Base-by-base conservation (phyloP, 2,329 filamentous ascomycete species). In the Geoglossum cookeanum region DNA sequence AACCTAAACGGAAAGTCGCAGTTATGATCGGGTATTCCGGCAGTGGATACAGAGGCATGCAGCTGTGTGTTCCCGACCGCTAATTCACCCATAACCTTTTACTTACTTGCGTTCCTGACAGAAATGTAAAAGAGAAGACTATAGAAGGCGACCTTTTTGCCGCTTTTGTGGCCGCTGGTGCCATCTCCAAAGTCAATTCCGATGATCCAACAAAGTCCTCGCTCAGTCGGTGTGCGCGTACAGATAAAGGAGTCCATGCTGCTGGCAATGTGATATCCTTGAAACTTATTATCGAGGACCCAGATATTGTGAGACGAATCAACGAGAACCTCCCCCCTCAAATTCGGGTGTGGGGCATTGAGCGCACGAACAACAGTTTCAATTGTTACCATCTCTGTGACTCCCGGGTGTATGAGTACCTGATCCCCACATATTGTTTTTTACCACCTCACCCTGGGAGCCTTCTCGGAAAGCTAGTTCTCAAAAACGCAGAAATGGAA, bases 201-300 rank as follows among this genome's bases (percentile, higher is more conserved):
- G 83, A 94, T 64, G 92, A 98, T 67, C 92, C 91, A 3, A 94
- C 94, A 70, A 98, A 98, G 71, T 94, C 89, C 1, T 90, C 88
- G 56, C 79, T 98, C 52, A 87, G 95, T 57, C 84, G 92, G 62
- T 98, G 92, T 69, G 92, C 92, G 3, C 79, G 92, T 61, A 98
- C 92, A 0, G 92, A 98, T 72, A 98, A 97, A 74, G 92, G 92
- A 57, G 91, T 97, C 1, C 91, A 97, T 69, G 91, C 91, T 1
- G 91, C 91, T 1, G 92, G 91, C 56, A 97, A 97, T 66, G 84
- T 97, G 65, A 87, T 97, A 60, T 95, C 88, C 35, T 70, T 97
- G 65, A 98, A 98, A 73, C 76, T 98, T 63, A 97, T 98, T 64
- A 84, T 96, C 53, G 91, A 97, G 70, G 91, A 97, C 59, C 77